phyloP scores from a whole-genome alignment of 2,329 filamentous ascomycete species.

The Ceratocystis colombiana region DNA sequence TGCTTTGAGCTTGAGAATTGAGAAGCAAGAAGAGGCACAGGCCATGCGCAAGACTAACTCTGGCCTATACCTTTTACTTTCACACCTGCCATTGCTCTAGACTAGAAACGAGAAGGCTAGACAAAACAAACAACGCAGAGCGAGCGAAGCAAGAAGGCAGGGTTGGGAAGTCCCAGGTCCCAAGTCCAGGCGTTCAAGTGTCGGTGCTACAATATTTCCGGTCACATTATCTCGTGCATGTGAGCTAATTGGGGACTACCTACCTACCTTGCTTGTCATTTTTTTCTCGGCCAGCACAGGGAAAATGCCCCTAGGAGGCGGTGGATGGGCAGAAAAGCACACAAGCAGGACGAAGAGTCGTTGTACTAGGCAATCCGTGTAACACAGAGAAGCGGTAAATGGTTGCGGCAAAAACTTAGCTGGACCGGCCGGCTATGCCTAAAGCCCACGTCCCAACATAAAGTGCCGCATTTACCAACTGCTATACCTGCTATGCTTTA shows the following conservation, averaged over 20 bases:
- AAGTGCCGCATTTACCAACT: background rate
- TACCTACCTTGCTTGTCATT: background rate
- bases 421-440: background rate
- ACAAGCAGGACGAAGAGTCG: background rate
- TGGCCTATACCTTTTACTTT: background rate
- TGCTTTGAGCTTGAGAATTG: background rate
- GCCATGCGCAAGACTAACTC: background rate
- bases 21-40: background rate
- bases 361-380: background rate
- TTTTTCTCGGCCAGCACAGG: background rate
- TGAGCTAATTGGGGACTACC: background rate
- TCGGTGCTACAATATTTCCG: slow-evolving; percentile 1
- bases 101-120: background rate
- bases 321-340: background rate
- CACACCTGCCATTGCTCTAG: background rate
- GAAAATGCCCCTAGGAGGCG: background rate
- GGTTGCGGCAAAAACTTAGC: background rate
- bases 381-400: slow-evolving; percentile 10
- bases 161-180: background rate
- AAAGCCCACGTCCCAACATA: background rate
- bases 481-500: no score
- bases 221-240: slow-evolving; percentile 8
- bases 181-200: background rate
- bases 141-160: background rate
- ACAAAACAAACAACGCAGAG: background rate